Base-by-base conservation (phyloP, 306 rosid species). In the Cucumis sativus region DNA sequence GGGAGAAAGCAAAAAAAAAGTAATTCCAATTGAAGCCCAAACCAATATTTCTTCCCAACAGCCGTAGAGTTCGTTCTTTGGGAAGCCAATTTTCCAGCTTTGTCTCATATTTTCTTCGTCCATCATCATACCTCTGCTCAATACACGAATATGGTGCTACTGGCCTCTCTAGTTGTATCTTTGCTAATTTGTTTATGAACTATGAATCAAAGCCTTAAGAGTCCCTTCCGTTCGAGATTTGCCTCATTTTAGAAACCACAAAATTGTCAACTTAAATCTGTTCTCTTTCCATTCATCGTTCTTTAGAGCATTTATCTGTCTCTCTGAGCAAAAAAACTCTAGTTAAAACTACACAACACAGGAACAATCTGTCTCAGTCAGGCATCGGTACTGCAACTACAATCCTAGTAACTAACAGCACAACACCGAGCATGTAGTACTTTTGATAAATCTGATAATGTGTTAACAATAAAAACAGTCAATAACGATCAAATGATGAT, bases 401-500 rank as follows among this genome's bases (percentile, higher is more conserved):
- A 49, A 49, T 71, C 58, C 76, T 71, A 49, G 74, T 25, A 15
- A 71, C 58, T 45, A 71, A 51, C 40, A 21, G 35, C 35, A 68
- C 37, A 4, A 47, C 60, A 72, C 58, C n/a, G 58, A 45, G 39
- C 75, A 45, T 45, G 57, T 12, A 23, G 57, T 10, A 69, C 49
- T 65, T 66, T 39, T 13, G 76, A 72, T 72, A 28, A 72, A 72
- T 15, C 76, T 16, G 45, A 72, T 28, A 51, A 51, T 28, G 28
- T 72, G 76, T 60, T 72, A 49, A 49, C 25, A 9, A 10, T 17
- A 52, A 12, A 51, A 10, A 60, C 79, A 76, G 10, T 83, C 79
- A 83, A 41, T 79, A 83, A 9, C 79, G 84, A 35, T 80, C 77
- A 30, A 70, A 83, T 7, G 84, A 80, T 6, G 84, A 65, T 43